These are phyloP conservation scores for Adiantum capillusveneris DNA, from an alignment of 75 land plant species.

Conservation along the genomic window DNA sequence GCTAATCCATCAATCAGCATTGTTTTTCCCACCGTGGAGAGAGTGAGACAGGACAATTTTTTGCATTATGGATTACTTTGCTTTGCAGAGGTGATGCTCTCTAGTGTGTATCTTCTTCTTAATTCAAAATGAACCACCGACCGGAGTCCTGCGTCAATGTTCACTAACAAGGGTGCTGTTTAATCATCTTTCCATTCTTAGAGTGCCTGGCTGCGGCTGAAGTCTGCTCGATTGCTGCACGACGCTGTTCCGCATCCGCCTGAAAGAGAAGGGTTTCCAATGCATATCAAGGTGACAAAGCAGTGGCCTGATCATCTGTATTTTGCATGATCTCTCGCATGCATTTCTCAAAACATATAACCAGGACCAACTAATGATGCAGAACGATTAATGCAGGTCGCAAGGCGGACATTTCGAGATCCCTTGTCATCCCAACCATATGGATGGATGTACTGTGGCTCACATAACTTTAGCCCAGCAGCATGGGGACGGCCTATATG, in stretches of 20 bases:
- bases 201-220: slow-evolving; percentile 80
- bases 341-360: too few species aligned
- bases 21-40: slow-evolving; percentile 60
- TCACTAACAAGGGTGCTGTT: too few species aligned
- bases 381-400: slow-evolving; percentile 37
- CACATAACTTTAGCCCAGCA: slow-evolving; percentile 90
- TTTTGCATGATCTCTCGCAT: too few species aligned
- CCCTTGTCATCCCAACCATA: slow-evolving; percentile 25
- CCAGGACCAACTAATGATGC: too few species aligned
- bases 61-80: slow-evolving; percentile 43
- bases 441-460: slow-evolving; percentile 89
- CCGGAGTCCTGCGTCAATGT: too few species aligned
- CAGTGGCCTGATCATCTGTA: too few species aligned
- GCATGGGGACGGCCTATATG: slow-evolving; percentile 69
- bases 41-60: slow-evolving; percentile 21
- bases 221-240: slow-evolving; percentile 32
- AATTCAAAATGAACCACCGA: too few species aligned
- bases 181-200: slow-evolving; percentile 9
- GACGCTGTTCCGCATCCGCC: slow-evolving; percentile 74
- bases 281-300: slow-evolving; percentile 70
- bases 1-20: slow-evolving; percentile 58
- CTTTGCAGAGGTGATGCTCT: slow-evolving; percentile 56
- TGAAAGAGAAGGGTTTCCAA: slow-evolving; percentile 55
- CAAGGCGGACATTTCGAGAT: slow-evolving; percentile 53
- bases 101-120: not conserved